Percentiles rank a stretch among this genome's conserved stretches.
Evolutionary conservation across 208 protist species (phyloP).

Genomic region (Borovskyia barvae): DNA sequence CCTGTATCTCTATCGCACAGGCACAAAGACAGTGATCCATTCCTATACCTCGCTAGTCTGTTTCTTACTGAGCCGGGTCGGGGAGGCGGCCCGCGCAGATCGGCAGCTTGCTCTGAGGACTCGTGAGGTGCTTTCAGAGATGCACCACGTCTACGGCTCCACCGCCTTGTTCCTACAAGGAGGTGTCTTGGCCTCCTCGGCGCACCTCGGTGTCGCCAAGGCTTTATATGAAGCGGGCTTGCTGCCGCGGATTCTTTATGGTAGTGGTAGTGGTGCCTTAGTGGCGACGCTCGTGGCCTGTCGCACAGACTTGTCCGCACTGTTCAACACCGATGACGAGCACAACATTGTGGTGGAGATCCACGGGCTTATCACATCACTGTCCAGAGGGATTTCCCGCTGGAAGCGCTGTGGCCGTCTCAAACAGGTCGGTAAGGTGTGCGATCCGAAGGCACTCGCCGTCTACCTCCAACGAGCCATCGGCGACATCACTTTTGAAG

Average conservation of each 20-base stretch:
- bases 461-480: slow-evolving; percentile 49
- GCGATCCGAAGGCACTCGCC: slow-evolving; percentile 50
- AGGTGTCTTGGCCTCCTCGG: slow-evolving; percentile 45
- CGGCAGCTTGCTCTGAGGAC: slow-evolving; percentile 10
- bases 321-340: neutral
- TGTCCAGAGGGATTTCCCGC: neutral
- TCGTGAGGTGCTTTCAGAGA: slow-evolving; percentile 35
- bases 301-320: slow-evolving; percentile 29
- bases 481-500: slow-evolving; percentile 79
- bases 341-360: neutral
- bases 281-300: slow-evolving; percentile 68
- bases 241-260: slow-evolving; percentile 65
- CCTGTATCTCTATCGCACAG: slow-evolving; percentile 61
- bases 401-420: slow-evolving; percentile 27
- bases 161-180: slow-evolving; percentile 65
- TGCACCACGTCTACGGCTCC: slow-evolving; percentile 45
- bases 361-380: neutral
- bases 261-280: slow-evolving; percentile 55
- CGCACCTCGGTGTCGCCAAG: slow-evolving; percentile 74
- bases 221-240: slow-evolving; percentile 53
- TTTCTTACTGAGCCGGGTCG: slow-evolving; percentile 29
- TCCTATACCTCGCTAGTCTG: slow-evolving; percentile 60
- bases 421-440: slow-evolving; percentile 39
- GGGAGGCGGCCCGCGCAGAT: slow-evolving; percentile 12
- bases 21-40: slow-evolving; percentile 68